Evolutionary conservation across 768 basidiomycete species (phyloP).

Genomic region (Termitomyces sp.): DNA sequence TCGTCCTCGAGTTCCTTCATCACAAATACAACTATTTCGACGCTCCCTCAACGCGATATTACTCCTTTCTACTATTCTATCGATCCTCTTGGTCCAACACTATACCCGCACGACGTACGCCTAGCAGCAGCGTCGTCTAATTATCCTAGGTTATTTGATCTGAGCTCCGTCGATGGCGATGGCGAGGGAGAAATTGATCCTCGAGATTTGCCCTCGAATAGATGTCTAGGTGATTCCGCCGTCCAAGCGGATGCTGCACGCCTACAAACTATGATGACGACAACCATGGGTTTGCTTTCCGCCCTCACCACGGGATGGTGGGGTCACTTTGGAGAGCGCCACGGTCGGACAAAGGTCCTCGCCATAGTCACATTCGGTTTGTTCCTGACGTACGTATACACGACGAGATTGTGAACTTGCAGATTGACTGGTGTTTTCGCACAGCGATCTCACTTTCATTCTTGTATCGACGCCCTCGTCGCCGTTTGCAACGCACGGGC

Average conservation of each 20-base stretch:
- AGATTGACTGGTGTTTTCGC: not conserved
- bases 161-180: conserved; percentile 10
- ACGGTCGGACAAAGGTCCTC: conserved; percentile 78
- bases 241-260: conserved; percentile 72
- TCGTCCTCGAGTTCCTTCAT: conserved; percentile 7
- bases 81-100: conserved; percentile 29
- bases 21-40: conserved; percentile 3
- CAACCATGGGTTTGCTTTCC: conserved; percentile 74
- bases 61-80: conserved; percentile 23
- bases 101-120: conserved; percentile 16
- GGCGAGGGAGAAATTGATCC: conserved; percentile 32
- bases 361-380: conserved; percentile 65
- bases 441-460: conserved; percentile 81
- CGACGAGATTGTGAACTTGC: not conserved
- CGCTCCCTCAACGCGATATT: conserved; percentile 9
- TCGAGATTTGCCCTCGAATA: conserved; percentile 31
- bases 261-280: conserved; percentile 73
- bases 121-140: not conserved
- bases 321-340: conserved; percentile 77
- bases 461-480: conserved; percentile 71
- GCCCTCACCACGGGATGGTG: conserved; percentile 89
- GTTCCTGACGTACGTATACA: conserved; percentile 33
- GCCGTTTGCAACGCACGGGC: conserved; percentile 60
- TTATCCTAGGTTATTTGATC: conserved; percentile 6
- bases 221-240: conserved; percentile 42